A percentile compares a stretch with the other conserved stretches of the same genome.
Conservation (phyloP, 257 asterid genomes). For the Nicotiana benthamiana region DNA sequence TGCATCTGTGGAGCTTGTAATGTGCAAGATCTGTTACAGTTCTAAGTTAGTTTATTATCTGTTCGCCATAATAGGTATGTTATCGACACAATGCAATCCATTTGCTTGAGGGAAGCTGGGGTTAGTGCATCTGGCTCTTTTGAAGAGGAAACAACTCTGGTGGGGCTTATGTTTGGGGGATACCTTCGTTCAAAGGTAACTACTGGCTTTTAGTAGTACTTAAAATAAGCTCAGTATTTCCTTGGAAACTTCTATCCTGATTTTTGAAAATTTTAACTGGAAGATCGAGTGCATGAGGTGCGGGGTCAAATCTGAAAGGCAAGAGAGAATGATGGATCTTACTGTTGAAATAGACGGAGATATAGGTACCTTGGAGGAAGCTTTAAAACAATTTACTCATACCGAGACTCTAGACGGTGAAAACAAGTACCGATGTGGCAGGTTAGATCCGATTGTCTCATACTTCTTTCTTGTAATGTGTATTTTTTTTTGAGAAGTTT, state of each 20-base stretch:
- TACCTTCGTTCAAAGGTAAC: constrained; percentile 75
- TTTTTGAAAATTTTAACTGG: constrained; percentile 6
- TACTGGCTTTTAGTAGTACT: constrained; percentile 8
- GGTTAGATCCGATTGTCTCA: constrained; percentile 29
- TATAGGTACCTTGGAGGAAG: constrained; percentile 65
- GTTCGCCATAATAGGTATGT: constrained; percentile 36
- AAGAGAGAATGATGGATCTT: constrained; percentile 85
- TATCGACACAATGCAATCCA: constrained; percentile 67
- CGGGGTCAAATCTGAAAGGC: constrained; percentile 54
- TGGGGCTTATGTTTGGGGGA: constrained; percentile 88
- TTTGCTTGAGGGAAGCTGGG: constrained; percentile 55
- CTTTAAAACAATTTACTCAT: constrained; percentile 56
- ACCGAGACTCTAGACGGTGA: constrained; percentile 81
- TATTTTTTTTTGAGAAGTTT: background rate
- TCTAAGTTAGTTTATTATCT: background rate
- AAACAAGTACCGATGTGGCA: constrained; percentile 71
- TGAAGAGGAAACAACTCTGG: constrained; percentile 59
- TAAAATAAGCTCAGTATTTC: constrained; percentile 5
- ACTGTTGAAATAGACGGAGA: constrained; percentile 84
- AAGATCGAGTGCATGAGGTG: constrained; percentile 86
- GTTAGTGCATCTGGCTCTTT: constrained; percentile 32
- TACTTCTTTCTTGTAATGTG: background rate
- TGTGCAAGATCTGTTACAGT: background rate
- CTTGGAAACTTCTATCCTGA: background rate
- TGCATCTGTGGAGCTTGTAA: background rate